Evolutionary conservation across 768 basidiomycete genomes (phyloP).

Genomic region (Suillus fuscotomentosus): DNA sequence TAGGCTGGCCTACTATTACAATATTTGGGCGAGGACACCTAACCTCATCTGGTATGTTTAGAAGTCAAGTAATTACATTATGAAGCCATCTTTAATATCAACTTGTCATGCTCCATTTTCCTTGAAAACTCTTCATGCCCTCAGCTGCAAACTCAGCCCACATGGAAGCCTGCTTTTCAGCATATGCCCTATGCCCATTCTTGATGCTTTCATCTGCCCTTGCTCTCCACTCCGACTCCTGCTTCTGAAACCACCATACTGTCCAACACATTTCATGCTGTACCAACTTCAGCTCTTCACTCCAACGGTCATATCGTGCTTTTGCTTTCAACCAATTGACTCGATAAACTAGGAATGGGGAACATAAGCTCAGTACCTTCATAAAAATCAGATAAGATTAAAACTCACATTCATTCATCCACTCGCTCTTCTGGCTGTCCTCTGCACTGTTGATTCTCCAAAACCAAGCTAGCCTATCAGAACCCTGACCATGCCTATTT

Average conservation of each 20-base stretch:
- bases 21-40: too few relatives aligned
- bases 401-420: too few relatives aligned
- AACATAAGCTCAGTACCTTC: neutral
- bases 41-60: too few relatives aligned
- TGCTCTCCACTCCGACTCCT: neutral
- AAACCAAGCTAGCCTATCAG: too few relatives aligned
- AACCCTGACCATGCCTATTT: too few relatives aligned
- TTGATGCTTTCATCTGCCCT: neutral
- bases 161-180: neutral
- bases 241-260: conserved; percentile 10
- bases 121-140: neutral
- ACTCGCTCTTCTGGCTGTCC: too few relatives aligned
- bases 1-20: too few relatives aligned
- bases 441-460: too few relatives aligned
- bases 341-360: neutral
- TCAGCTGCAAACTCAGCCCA: neutral
- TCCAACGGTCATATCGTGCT: conserved; percentile 17
- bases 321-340: conserved; percentile 13
- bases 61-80: too few relatives aligned
- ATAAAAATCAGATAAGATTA: too few relatives aligned
- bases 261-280: conserved; percentile 21
- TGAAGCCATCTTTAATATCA: too few relatives aligned
- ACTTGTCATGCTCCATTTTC: neutral
- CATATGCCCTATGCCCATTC: neutral
- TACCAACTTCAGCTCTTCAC: conserved; percentile 15